phyloP scores from a whole-genome alignment of 352 stramenopile species.

The Sclerospora graminicola region DNA sequence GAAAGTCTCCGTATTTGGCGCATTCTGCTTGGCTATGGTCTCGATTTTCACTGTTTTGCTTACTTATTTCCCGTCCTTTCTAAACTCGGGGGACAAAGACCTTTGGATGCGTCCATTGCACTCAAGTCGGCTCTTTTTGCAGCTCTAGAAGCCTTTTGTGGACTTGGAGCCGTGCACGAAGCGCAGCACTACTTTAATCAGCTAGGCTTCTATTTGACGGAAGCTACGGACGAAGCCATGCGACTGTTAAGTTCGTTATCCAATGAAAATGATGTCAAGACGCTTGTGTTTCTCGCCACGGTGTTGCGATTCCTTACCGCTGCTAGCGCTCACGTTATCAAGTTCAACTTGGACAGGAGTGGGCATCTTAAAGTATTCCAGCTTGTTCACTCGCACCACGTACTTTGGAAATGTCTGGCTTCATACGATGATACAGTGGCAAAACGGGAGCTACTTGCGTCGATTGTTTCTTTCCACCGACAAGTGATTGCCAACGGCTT shows the following conservation, averaged over 20 bases:
- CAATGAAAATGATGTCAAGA: constrained; percentile 1
- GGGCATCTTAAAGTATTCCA: constrained; percentile 23
- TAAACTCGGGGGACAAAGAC: constrained; percentile 19
- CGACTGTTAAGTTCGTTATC: constrained; percentile 3
- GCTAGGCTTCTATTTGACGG: constrained; percentile 36
- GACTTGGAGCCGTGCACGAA: constrained; percentile 32
- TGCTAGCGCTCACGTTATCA: constrained; percentile 24
- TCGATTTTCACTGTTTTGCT: constrained; percentile 61
- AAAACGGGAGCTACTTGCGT: constrained; percentile 22
- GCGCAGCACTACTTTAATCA: constrained; percentile 58
- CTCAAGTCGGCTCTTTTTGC: constrained; percentile 31
- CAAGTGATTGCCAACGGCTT: constrained; percentile 22
- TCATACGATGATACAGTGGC: constrained; percentile 4
- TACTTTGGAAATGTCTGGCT: constrained; percentile 7
- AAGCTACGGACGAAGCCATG: constrained; percentile 20
- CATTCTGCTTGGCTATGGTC: constrained; percentile 44
- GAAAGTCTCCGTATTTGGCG: constrained; percentile 57
- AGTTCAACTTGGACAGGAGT: constrained; percentile 41
- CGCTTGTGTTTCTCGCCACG: constrained; percentile 16
- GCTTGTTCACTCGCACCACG: constrained; percentile 15
- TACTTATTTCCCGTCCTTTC: constrained; percentile 55
- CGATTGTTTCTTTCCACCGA: constrained; percentile 22
- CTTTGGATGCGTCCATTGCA: neutral
- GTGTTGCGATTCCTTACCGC: constrained; percentile 41
- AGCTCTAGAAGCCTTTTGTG: constrained; percentile 36